A percentile compares a stretch with the other conserved stretches of the same genome.
Evolutionary conservation across 2,329 filamentous ascomycete genomes (phyloP).

Genomic region (Phyllosticta ampelicida): DNA sequence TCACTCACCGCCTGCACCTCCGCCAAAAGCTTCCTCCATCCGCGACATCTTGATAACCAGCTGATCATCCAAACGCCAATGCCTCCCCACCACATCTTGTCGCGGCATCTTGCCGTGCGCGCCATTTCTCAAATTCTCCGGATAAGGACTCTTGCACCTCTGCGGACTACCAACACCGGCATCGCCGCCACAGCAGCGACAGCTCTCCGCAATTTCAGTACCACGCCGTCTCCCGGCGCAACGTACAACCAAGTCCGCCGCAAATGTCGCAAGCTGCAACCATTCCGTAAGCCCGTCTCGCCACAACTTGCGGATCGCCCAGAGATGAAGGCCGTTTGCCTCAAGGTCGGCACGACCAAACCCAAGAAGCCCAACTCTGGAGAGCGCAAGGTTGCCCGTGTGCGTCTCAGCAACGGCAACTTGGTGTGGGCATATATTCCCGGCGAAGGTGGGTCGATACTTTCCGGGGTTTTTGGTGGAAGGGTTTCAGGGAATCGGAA

Average conservation of each 20-base stretch:
- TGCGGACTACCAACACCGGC: slow-evolving; percentile 1
- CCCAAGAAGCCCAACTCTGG: slow-evolving; percentile 99
- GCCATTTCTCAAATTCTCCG: not conserved
- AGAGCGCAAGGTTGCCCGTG: slow-evolving; percentile 88
- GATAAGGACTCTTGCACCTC: not conserved
- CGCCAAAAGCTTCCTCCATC: not conserved
- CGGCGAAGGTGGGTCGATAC: slow-evolving; percentile 58
- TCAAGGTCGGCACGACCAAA: slow-evolving; percentile 86
- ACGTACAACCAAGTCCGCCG: slow-evolving; percentile 43
- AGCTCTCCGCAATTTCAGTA: slow-evolving; percentile 22
- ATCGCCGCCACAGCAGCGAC: not conserved
- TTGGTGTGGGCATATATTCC: slow-evolving; percentile 91
- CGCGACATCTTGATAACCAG: not conserved
- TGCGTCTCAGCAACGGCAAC: slow-evolving; percentile 76
- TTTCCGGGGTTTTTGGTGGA: not conserved
- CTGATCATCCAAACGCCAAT: not conserved
- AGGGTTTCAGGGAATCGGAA: not conserved
- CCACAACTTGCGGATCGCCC: slow-evolving; percentile 70
- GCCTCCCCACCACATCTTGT: slow-evolving; percentile 8
- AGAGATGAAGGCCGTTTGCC: slow-evolving; percentile 86
- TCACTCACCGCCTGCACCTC: not conserved
- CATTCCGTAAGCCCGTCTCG: slow-evolving; percentile 74
- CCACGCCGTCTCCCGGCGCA: slow-evolving; percentile 27
- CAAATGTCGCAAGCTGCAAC: slow-evolving; percentile 69
- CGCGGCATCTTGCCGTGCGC: not conserved